These are phyloP conservation scores for Sporothrix mexicana DNA, from an alignment of 2,329 filamentous ascomycete species.

Conservation along the genomic window DNA sequence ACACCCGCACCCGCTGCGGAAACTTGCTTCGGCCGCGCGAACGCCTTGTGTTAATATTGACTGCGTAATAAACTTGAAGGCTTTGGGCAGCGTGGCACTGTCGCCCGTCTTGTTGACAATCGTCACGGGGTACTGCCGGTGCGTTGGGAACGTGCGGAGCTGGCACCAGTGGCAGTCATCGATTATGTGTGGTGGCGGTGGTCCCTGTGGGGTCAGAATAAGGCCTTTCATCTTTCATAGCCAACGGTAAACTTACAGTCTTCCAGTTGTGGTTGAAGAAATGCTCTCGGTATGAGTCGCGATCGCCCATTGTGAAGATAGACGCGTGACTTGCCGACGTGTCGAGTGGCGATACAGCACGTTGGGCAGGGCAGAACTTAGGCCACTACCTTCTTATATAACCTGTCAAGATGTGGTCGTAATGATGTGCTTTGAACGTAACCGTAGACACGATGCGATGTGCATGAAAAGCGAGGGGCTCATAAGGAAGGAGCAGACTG, in stretches of 20 bases:
- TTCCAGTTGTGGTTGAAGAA: slow-evolving; percentile 39
- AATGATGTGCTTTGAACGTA: neutral
- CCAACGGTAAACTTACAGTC: slow-evolving; percentile 20
- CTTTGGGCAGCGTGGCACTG: slow-evolving; percentile 57
- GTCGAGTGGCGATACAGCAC: neutral
- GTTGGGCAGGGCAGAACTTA: neutral
- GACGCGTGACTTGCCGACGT: neutral
- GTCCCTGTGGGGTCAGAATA: slow-evolving; percentile 30
- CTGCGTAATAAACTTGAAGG: slow-evolving; percentile 72
- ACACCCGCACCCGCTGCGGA: slow-evolving; percentile 74
- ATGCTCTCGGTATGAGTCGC: slow-evolving; percentile 32
- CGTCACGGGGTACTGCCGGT: slow-evolving; percentile 59
- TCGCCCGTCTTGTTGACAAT: slow-evolving; percentile 69
- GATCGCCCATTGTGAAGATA: slow-evolving; percentile 31
- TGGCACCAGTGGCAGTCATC: slow-evolving; percentile 66
- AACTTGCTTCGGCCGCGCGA: slow-evolving; percentile 62
- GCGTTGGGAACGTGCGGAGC: slow-evolving; percentile 59
- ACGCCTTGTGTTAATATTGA: slow-evolving; percentile 67
- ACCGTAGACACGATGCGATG: neutral
- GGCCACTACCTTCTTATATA: too few species aligned
- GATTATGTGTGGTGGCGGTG: slow-evolving; percentile 38
- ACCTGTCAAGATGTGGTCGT: neutral
- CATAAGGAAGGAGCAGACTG: neutral
- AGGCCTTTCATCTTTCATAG: neutral
- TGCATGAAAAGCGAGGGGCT: neutral